Base-by-base conservation (phyloP, 2,329 filamentous ascomycete species). In the Corynespora cassiicola region DNA sequence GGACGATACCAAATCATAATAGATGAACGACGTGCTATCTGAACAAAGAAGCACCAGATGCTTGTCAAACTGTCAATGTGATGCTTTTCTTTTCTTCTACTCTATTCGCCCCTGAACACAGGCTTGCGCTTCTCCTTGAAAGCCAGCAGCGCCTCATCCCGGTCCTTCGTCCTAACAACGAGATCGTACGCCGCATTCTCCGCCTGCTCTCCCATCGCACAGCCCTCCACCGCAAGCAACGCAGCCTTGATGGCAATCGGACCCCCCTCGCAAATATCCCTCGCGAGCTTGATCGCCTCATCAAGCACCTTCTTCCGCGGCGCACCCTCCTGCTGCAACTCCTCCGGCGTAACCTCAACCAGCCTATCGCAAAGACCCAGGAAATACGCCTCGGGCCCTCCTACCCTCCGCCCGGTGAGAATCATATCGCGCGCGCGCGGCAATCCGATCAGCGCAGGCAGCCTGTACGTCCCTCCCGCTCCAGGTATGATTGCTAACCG, bases 401-500 rank as follows among this genome's bases (percentile, higher is more conserved):
- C 78, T 9, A 99, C 87, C 27, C 90, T 79, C n/a, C 94, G 82
- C 3, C 94, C 94, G 0, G 92, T 97, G 7, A 97, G 76, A 34
- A 97, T 86, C 57, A 97, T 74, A 68, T 99, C 92, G 33, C 91
- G 80, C n/a, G 94, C 94, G 38, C 90, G 84, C 17, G 79, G 76
- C 16, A 87, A 73, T 5, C 94, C 94, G 50, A 99, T 86, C 14
- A 99, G 71, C 7, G 79, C 80, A 2, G 90, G 90, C 1, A 99
- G 82, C 7, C 94, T 85, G 69, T 90, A 89, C 1, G 92, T 97
- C 44, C 92, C 94, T 27, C 94, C 94, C 2, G 92, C 94, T 42
- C 94, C 94, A 3, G 94, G 94, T 50, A 99, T 87, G 65, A 99
- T 99, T 39, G 87, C 94, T 2, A 99, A 80, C 2, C 91, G 80